These are phyloP conservation scores for Gymnopus androsaceus DNA, from an alignment of 1,284 basidiomycete species.

Conservation along the genomic window DNA sequence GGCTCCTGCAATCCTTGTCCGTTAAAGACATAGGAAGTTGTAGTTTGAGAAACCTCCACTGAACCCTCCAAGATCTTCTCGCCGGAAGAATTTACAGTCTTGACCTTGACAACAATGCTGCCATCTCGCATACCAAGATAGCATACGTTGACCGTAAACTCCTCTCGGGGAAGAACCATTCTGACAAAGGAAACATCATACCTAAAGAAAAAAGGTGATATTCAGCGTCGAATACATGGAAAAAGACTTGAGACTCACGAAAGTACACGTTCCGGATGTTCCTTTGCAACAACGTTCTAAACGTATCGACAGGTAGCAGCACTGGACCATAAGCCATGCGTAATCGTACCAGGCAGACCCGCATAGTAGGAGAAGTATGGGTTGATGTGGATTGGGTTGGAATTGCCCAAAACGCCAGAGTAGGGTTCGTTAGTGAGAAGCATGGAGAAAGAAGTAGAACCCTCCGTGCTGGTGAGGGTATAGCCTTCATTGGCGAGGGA, in stretches of 20 bases:
- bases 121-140: conserved; percentile 92
- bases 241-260: too few species aligned
- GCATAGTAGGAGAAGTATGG: conserved; percentile 97
- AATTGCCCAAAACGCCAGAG: conserved; percentile 95
- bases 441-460: conserved; percentile 66
- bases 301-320: too few species aligned
- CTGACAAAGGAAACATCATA: conserved; percentile 92
- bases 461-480: conserved; percentile 64
- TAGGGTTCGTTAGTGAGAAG: conserved; percentile 93
- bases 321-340: conserved; percentile 96
- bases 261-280: too few species aligned
- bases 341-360: conserved; percentile 92
- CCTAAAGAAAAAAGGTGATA: too few species aligned
- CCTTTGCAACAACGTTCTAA: too few species aligned
- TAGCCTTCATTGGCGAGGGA: conserved; percentile 88
- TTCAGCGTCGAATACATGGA: too few species aligned
- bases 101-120: conserved; percentile 89
- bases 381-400: conserved; percentile 97
- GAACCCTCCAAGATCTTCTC: conserved; percentile 91
- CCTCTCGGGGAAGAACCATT: conserved; percentile 95
- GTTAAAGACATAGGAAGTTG: conserved; percentile 94
- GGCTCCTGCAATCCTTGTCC: conserved; percentile 98
- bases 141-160: conserved; percentile 85
- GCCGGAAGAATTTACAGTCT: too few species aligned
- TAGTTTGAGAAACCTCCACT: conserved; percentile 90